A percentile compares a stretch with the other conserved stretches of the same genome.
phyloP scores from a whole-genome alignment of 495 filamentous ascomycete genomes.

The Cenococcum geophilum region DNA sequence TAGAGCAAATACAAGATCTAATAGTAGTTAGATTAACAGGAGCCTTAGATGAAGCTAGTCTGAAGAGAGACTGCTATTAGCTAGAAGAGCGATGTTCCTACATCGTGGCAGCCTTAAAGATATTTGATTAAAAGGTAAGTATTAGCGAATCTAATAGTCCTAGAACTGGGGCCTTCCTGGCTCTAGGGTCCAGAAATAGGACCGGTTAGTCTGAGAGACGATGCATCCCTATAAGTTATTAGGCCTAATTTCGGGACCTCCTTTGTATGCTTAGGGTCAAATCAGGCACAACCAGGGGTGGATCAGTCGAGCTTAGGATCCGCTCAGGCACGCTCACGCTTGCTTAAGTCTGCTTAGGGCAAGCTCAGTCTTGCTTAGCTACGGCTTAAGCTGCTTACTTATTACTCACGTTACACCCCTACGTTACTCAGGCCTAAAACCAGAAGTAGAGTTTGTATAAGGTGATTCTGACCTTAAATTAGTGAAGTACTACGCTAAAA shows the following conservation, averaged over 20 bases:
- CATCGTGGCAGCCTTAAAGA: constrained; percentile 9
- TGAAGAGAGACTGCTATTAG: too few relatives aligned
- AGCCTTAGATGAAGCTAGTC: too few relatives aligned
- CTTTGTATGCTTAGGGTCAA: constrained; percentile 26
- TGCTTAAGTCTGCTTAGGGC: constrained; percentile 30
- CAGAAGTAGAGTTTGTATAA: constrained; percentile 27
- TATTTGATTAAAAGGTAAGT: constrained; percentile 21
- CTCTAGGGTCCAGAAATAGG: constrained; percentile 18
- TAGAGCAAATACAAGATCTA: too few relatives aligned
- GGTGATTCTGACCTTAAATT: constrained; percentile 20
- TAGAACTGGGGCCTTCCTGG: too few relatives aligned
- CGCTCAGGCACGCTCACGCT: constrained; percentile 28
- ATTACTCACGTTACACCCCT: constrained; percentile 29
- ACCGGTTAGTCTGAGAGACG: constrained; percentile 23
- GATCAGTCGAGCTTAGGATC: constrained; percentile 25
- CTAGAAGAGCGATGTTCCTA: too few relatives aligned
- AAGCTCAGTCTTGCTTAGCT: constrained; percentile 31
- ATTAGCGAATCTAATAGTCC: too few relatives aligned
- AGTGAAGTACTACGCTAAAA: too few relatives aligned
- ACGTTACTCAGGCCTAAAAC: constrained; percentile 31
- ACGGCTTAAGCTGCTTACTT: constrained; percentile 32
- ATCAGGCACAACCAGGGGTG: constrained; percentile 24
- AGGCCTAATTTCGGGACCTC: constrained; percentile 23
- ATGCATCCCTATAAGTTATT: constrained; percentile 16
- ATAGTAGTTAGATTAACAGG: too few relatives aligned